phyloP scores from a whole-genome alignment of 2,329 filamentous ascomycete species.

The Aspergillus costaricaensis region DNA sequence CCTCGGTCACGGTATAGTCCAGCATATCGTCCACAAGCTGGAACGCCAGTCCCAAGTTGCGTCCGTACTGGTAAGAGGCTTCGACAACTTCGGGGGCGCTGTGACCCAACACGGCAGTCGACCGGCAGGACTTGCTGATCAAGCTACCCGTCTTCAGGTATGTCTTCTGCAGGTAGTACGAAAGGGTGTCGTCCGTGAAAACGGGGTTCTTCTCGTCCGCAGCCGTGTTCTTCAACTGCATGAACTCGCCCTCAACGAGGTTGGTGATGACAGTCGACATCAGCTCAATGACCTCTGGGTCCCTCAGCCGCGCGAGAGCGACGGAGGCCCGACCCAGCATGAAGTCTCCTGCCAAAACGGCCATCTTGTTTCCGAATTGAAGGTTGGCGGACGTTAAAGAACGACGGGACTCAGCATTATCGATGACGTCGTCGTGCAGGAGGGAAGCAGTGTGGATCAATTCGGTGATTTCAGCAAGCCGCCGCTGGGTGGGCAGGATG shows the following conservation, averaged over 20 bases:
- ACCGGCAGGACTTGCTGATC: constrained; percentile 94
- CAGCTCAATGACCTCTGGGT: constrained; percentile 92
- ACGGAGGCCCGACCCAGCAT: constrained; percentile 90
- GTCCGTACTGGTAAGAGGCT: constrained; percentile 86
- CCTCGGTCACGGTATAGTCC: constrained; percentile 85
- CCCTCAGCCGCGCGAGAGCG: constrained; percentile 82
- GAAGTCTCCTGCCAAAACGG: constrained; percentile 95
- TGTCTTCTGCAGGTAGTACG: constrained; percentile 96
- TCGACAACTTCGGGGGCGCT: constrained; percentile 78
- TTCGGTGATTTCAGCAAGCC: constrained; percentile 94
- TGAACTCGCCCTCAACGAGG: constrained; percentile 97
- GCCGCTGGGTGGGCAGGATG: constrained; percentile 88
- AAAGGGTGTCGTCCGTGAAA: constrained; percentile 85
- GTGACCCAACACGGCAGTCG: constrained; percentile 81
- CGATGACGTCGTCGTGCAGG: constrained; percentile 97
- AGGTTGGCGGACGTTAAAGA: constrained; percentile 86
- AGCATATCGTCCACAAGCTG: constrained; percentile 98
- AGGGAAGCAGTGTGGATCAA: constrained; percentile 96
- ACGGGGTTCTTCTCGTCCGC: constrained; percentile 79
- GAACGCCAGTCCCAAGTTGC: constrained; percentile 91
- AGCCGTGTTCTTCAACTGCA: constrained; percentile 97
- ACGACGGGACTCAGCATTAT: constrained; percentile 82
- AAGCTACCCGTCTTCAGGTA: constrained; percentile 95
- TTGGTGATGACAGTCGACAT: constrained; percentile 96
- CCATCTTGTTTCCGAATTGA: constrained; percentile 99